A percentile compares a stretch with the other conserved stretches of the same genome.
These are phyloP conservation scores for Akanthomyces lecanii DNA, from an alignment of 2,329 filamentous ascomycete genomes.

Conservation along the genomic window DNA sequence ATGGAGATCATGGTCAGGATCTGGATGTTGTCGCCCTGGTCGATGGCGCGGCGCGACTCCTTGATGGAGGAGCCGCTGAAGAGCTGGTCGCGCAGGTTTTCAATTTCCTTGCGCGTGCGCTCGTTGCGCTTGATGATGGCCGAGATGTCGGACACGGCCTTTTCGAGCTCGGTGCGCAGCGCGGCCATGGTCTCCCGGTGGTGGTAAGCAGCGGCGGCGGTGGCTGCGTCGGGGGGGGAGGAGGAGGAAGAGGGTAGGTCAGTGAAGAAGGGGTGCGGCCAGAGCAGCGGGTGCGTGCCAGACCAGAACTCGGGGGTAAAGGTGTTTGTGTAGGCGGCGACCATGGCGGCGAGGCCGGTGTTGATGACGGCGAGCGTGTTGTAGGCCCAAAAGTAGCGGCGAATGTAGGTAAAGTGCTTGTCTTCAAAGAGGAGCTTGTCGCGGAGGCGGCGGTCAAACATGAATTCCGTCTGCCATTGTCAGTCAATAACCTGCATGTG, in stretches of 20 bases:
- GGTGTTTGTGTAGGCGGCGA: constrained; percentile 51
- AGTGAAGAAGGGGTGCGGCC: constrained; percentile 41
- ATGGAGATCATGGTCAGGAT: constrained; percentile 56
- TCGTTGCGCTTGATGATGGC: constrained; percentile 48
- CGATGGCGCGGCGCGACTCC: constrained; percentile 56
- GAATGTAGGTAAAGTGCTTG: constrained; percentile 55
- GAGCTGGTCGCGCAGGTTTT: constrained; percentile 55
- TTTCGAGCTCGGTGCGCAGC: constrained; percentile 46
- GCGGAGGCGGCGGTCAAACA: constrained; percentile 52
- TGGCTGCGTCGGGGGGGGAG: too few species aligned
- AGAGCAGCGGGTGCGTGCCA: constrained; percentile 50
- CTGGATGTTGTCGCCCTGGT: constrained; percentile 61
- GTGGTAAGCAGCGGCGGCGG: constrained; percentile 35
- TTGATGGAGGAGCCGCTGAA: constrained; percentile 61
- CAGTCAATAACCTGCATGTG: too few species aligned
- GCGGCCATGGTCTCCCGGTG: constrained; percentile 46
- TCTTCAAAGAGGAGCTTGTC: constrained; percentile 60
- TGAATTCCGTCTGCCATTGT: constrained; percentile 43
- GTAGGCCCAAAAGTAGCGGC: constrained; percentile 60
- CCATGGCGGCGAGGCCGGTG: constrained; percentile 54
- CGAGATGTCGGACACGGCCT: constrained; percentile 46
- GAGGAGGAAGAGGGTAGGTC: constrained; percentile 25
- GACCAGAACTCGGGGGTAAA: constrained; percentile 58
- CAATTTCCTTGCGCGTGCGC: constrained; percentile 50
- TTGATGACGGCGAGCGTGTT: constrained; percentile 58